phyloP scores from a whole-genome alignment of 1,139 yeast species.

The Sugiyamaella novakii region DNA sequence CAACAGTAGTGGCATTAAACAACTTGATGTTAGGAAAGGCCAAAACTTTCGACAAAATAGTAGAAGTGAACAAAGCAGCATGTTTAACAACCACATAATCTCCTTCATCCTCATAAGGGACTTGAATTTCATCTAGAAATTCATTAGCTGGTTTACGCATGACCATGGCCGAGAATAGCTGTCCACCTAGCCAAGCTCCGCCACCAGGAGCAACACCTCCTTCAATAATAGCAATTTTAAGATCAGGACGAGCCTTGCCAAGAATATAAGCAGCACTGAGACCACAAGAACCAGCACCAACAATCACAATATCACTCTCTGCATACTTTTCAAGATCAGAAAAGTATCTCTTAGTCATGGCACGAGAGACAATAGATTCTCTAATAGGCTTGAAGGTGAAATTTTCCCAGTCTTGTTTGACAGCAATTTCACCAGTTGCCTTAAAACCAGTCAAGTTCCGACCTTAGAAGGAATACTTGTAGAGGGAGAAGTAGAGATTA shows the following conservation, averaged over 20 bases:
- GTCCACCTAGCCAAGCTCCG: slow-evolving; percentile 83
- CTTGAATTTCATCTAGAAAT: slow-evolving; percentile 64
- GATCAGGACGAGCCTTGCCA: slow-evolving; percentile 74
- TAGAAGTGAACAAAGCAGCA: slow-evolving; percentile 77
- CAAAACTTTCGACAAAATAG: slow-evolving; percentile 68
- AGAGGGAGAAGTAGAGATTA: slow-evolving; percentile 9
- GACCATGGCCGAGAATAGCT: slow-evolving; percentile 75
- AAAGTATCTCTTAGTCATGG: slow-evolving; percentile 78
- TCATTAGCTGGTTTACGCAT: slow-evolving; percentile 75
- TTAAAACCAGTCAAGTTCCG: slow-evolving; percentile 23
- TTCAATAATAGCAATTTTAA: slow-evolving; percentile 74
- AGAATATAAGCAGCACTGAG: slow-evolving; percentile 60
- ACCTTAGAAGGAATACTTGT: no score
- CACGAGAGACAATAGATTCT: slow-evolving; percentile 80
- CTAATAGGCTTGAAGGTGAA: slow-evolving; percentile 73
- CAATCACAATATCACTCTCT: slow-evolving; percentile 71
- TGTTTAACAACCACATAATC: slow-evolving; percentile 80
- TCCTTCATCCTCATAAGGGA: slow-evolving; percentile 77
- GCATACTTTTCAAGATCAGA: slow-evolving; percentile 73
- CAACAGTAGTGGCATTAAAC: slow-evolving; percentile 81
- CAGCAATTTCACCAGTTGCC: slow-evolving; percentile 24
- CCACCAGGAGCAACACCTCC: slow-evolving; percentile 80
- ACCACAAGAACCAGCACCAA: slow-evolving; percentile 83
- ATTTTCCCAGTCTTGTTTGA: slow-evolving; percentile 55
- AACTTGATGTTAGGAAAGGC: slow-evolving; percentile 73